Conservation (phyloP, 2,329 filamentous ascomycete species). For the Cordyceps tenuipes region DNA sequence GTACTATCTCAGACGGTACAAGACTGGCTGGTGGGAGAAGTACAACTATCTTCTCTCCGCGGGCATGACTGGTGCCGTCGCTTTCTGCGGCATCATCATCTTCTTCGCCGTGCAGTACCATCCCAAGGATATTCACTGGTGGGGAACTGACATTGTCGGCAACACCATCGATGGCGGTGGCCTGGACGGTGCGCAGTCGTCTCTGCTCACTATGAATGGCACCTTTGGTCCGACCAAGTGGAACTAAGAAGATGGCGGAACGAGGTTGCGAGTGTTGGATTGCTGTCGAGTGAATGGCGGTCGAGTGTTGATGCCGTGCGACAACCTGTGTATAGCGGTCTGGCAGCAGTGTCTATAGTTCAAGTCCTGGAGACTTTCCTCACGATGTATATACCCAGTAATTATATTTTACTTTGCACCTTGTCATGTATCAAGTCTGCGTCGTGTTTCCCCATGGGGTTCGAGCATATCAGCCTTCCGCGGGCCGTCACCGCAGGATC, state of each 20-base stretch:
- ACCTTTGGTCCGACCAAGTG: slow-evolving; percentile 7
- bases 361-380: neutral
- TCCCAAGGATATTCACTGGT: slow-evolving; percentile 31
- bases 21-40: slow-evolving; percentile 36
- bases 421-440: neutral
- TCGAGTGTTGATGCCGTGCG: too few relatives aligned
- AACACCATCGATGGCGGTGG: slow-evolving; percentile 15
- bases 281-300: neutral
- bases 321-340: neutral
- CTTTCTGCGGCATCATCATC: slow-evolving; percentile 31
- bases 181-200: neutral
- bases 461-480: neutral
- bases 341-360: neutral
- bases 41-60: slow-evolving; percentile 37
- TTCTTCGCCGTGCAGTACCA: slow-evolving; percentile 35
- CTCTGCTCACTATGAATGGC: neutral
- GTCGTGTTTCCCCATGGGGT: too few relatives aligned
- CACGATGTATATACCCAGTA: slow-evolving; percentile 4
- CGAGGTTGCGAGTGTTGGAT: neutral
- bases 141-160: slow-evolving; percentile 27
- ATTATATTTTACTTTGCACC: neutral
- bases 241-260: neutral
- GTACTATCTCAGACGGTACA: slow-evolving; percentile 32
- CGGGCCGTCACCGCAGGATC: neutral
- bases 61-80: slow-evolving; percentile 31